A percentile compares a stretch with the other conserved stretches of the same genome.
These are phyloP conservation scores for Skeletonema tropicum DNA, from an alignment of 108 stramenopile species.

Conservation along the genomic window DNA sequence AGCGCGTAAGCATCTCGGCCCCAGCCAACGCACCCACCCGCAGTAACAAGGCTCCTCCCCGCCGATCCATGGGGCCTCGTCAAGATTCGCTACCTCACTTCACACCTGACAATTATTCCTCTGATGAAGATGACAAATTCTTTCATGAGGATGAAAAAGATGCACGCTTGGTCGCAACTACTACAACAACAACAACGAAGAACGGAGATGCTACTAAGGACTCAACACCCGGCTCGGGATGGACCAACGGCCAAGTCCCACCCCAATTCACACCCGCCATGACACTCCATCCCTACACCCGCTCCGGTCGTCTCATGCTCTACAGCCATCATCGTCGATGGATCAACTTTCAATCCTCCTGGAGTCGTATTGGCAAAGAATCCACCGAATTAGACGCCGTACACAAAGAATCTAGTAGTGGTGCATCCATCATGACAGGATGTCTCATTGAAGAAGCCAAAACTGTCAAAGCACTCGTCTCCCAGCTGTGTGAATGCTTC, in stretches of 20 bases:
- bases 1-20: slow-evolving; percentile 14
- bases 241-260: slow-evolving; percentile 76
- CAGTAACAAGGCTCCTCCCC: neutral
- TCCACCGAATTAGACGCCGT: slow-evolving; percentile 48
- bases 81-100: slow-evolving; percentile 40
- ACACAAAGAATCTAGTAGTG: slow-evolving; percentile 23
- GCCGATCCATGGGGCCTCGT: slow-evolving; percentile 24
- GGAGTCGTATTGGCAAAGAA: slow-evolving; percentile 73
- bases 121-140: slow-evolving; percentile 41
- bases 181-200: no score
- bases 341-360: slow-evolving; percentile 66
- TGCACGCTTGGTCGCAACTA: no score
- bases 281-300: slow-evolving; percentile 57
- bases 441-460: slow-evolving; percentile 52
- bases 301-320: slow-evolving; percentile 66
- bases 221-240: slow-evolving; percentile 63
- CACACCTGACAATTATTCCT: slow-evolving; percentile 39
- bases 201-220: neutral
- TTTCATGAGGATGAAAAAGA: slow-evolving; percentile 5
- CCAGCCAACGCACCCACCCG: slow-evolving; percentile 1
- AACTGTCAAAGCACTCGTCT: slow-evolving; percentile 67
- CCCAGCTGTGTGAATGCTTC: slow-evolving; percentile 87
- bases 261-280: slow-evolving; percentile 55
- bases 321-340: slow-evolving; percentile 76
- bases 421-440: slow-evolving; percentile 24